Conservation (phyloP, 768 basidiomycete species). For the Trametes gibbosa region DNA sequence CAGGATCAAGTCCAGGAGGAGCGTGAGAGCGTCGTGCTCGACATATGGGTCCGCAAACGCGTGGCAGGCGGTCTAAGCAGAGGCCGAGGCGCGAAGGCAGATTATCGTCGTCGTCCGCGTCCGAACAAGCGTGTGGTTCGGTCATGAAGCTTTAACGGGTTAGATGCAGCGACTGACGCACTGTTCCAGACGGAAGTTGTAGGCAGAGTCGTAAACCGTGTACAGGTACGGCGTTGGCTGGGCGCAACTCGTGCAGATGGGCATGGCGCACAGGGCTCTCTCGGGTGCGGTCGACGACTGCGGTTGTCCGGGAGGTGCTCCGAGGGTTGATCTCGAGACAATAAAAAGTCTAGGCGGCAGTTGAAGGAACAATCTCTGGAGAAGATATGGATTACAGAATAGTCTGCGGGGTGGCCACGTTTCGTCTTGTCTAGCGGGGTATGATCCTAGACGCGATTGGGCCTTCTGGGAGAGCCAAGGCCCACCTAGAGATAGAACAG, state of each 20-base stretch:
- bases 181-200: slow-evolving; percentile 80
- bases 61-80: slow-evolving; percentile 52
- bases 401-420: neutral
- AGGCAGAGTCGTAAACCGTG: slow-evolving; percentile 74
- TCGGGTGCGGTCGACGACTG: neutral
- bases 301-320: neutral
- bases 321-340: neutral
- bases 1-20: slow-evolving; percentile 77
- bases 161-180: slow-evolving; percentile 53
- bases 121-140: slow-evolving; percentile 1
- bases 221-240: slow-evolving; percentile 65
- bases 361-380: neutral
- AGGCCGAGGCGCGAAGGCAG: slow-evolving; percentile 6
- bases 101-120: slow-evolving; percentile 5
- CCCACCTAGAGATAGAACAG: no score
- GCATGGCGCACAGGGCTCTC: slow-evolving; percentile 44
- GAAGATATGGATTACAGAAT: neutral
- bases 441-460: neutral
- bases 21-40: slow-evolving; percentile 72
- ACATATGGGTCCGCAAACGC: slow-evolving; percentile 84
- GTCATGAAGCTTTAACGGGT: slow-evolving; percentile 3
- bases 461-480: no score
- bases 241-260: slow-evolving; percentile 79
- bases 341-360: neutral
- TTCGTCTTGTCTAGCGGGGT: slow-evolving; percentile 1